Evolutionary conservation across 164 flowering plant genomes (phyloP).

Genomic region (Vitis labrusca): DNA sequence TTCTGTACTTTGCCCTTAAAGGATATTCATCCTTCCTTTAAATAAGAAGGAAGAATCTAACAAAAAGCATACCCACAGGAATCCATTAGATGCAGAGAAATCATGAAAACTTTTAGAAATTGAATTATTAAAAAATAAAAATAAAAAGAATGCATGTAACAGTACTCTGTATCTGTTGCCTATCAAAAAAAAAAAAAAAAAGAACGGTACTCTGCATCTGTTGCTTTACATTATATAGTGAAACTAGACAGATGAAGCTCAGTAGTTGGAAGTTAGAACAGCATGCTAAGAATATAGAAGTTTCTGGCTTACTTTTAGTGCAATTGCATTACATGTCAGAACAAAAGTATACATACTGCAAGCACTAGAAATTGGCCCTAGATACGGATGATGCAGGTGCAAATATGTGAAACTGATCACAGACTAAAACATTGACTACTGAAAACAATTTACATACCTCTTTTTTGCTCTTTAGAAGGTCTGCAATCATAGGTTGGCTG

Average conservation of each 20-base stretch:
- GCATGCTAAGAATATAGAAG: too few relatives aligned
- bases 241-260: too few relatives aligned
- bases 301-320: too few relatives aligned
- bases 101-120: too few relatives aligned
- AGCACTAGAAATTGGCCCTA: too few relatives aligned
- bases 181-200: neutral
- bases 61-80: neutral
- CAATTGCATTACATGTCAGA: too few relatives aligned
- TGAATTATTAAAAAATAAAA: neutral
- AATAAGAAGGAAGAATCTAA: neutral
- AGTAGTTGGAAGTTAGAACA: too few relatives aligned
- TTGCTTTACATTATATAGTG: too few relatives aligned
- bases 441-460: constrained; percentile 59
- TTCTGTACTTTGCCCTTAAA: too few relatives aligned
- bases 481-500: constrained; percentile 62
- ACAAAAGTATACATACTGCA: too few relatives aligned
- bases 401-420: neutral
- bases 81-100: neutral
- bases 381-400: neutral
- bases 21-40: too few relatives aligned
- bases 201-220: neutral
- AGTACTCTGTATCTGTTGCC: neutral
- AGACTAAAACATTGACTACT: constrained; percentile 1
- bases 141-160: neutral
- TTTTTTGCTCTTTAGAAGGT: constrained; percentile 59